phyloP scores from a whole-genome alignment of 2,329 filamentous ascomycete species.

The Decorospora gaudefroyi region DNA sequence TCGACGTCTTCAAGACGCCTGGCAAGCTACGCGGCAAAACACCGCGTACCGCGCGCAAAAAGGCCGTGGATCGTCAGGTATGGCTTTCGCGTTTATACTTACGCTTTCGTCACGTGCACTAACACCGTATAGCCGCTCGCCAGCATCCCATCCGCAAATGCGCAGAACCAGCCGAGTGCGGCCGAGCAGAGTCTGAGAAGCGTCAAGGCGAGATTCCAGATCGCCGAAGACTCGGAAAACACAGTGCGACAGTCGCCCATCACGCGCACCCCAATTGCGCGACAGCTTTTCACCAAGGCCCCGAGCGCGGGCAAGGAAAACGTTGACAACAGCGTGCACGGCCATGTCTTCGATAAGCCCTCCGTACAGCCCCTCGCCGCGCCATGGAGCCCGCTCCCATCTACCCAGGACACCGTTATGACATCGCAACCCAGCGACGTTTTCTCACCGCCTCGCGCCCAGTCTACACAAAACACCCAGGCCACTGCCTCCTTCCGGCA shows the following conservation, averaged over 20 bases:
- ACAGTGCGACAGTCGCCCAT: constrained; percentile 31
- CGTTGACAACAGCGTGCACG: constrained; percentile 26
- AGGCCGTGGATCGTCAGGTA: constrained; percentile 66
- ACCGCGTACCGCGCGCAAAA: constrained; percentile 70
- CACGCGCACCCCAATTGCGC: constrained; percentile 34
- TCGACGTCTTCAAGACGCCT: constrained; percentile 94
- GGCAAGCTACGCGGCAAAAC: constrained; percentile 83
- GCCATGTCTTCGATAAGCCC: constrained; percentile 50
- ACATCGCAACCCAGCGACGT: constrained; percentile 36
- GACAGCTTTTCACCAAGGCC: constrained; percentile 35
- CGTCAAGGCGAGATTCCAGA: constrained; percentile 62
- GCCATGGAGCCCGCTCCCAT: constrained; percentile 29
- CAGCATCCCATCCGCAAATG: constrained; percentile 54
- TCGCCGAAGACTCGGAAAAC: constrained; percentile 60
- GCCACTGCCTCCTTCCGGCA: constrained; percentile 35
- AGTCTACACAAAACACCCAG: constrained; percentile 43
- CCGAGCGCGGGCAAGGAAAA: constrained; percentile 40
- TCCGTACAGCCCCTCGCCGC: constrained; percentile 35
- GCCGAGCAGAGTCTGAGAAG: constrained; percentile 58
- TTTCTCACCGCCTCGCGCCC: constrained; percentile 40
- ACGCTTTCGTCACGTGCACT: constrained; percentile 23
- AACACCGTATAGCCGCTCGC: constrained; percentile 51
- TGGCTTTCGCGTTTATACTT: constrained; percentile 60
- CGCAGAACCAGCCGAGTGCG: constrained; percentile 55
- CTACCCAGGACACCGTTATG: constrained; percentile 40